Evolutionary conservation across 352 stramenopile genomes (phyloP).

Genomic region (Halophytophthora polymorphica): DNA sequence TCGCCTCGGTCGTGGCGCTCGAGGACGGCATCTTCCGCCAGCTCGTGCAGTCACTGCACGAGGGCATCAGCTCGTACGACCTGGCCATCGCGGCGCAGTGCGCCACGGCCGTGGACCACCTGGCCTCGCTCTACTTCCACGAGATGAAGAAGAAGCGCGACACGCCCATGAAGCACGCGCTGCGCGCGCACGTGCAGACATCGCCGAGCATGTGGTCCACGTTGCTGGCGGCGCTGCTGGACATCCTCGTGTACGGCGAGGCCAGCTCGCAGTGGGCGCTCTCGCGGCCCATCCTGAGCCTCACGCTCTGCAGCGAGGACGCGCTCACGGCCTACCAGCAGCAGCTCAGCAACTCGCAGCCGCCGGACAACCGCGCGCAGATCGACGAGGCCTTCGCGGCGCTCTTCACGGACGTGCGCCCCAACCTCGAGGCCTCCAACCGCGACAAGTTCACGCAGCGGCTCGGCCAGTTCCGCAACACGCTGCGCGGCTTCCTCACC

Average conservation of each 20-base stretch:
- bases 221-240: constrained; percentile 92
- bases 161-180: constrained; percentile 90
- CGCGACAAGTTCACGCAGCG: constrained; percentile 98
- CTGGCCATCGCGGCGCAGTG: constrained; percentile 93
- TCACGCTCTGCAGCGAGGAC: constrained; percentile 95
- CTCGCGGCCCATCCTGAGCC: constrained; percentile 95
- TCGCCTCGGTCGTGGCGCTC: constrained; percentile 91
- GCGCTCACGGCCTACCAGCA: constrained; percentile 94
- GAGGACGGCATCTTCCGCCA: constrained; percentile 94
- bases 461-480: constrained; percentile 95
- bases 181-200: constrained; percentile 89
- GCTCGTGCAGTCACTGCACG: constrained; percentile 92
- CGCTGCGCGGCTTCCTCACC: constrained; percentile 93
- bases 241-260: constrained; percentile 96
- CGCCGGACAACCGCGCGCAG: constrained; percentile 88
- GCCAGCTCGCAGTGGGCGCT: constrained; percentile 97
- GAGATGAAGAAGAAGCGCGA: constrained; percentile 96
- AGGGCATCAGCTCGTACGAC: constrained; percentile 90
- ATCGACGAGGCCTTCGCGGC: constrained; percentile 97
- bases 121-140: constrained; percentile 92
- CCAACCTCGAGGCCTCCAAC: constrained; percentile 96
- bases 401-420: constrained; percentile 93
- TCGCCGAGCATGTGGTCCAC: constrained; percentile 93
- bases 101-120: constrained; percentile 95
- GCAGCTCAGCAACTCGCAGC: constrained; percentile 92